Base-by-base conservation (phyloP, 129 eudicot species). In the Artemisia tridentata region DNA sequence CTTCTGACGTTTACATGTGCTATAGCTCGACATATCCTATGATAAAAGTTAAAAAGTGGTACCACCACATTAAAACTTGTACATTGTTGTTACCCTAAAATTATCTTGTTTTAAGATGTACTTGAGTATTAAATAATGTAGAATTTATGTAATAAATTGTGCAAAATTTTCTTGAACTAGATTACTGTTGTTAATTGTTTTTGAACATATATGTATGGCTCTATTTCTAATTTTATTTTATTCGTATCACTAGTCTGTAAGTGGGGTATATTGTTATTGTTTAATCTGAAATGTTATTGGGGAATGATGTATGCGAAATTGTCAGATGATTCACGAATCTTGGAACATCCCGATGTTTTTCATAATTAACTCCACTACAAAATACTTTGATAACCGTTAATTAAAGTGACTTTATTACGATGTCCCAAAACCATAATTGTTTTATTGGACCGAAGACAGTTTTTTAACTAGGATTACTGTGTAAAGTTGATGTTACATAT, bases 321-420 rank as follows among this genome's bases (percentile, higher is more conserved):
- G 49, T 62, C 67, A 62, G 67, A 62, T 62, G 43, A 62, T 62
- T 29, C 47, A 29, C 49, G 48, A 34, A 62, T 62, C 67, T 62
- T 14, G 48, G 49, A 31, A 62, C 49, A 31, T 62, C 67, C 67
- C 67, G 38, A 34, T 34, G 67, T 29, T 34, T 34, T 31, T 31
- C 64, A 62, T 31, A 14, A 63, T 62, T 7, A 62, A 11, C 38
- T 58, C 63, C 63, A 23, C 63, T 21, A 58, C 14, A 31, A 46
- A 17, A n/a, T 62, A 18, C 19, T 31, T 62, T 34, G 67, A 31
- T 63, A 31, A 11, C 14, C 48, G 25, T 63, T 62, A 14, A 16
- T 3, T 31, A 20, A 29, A 62, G 47, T 14, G 67, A 51, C 15
- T 31, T 1, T 62, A 34, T 23, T 58, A 34, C 19, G n/a, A 31